These are phyloP conservation scores for Osmanthus fragrans DNA, from an alignment of 257 asterid genomes.

Conservation along the genomic window DNA sequence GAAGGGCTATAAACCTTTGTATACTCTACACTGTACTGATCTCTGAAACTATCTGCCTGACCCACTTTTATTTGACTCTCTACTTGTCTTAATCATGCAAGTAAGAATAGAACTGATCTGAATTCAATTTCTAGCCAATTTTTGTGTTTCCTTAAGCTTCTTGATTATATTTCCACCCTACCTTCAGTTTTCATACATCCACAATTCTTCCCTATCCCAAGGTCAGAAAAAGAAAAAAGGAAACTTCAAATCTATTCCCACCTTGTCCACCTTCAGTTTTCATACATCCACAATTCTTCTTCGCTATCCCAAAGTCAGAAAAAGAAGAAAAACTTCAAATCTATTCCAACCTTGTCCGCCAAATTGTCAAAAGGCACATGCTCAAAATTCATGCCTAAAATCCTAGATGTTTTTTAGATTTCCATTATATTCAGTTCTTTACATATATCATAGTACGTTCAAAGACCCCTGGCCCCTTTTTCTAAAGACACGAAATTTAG, in stretches of 20 bases:
- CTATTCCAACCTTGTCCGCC: background rate
- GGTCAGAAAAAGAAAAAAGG: background rate
- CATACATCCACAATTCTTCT: background rate
- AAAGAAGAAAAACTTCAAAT: background rate
- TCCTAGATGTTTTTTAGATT: background rate
- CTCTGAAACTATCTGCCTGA: no score
- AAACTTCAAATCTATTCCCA: background rate
- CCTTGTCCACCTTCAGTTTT: no score
- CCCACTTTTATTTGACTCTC: background rate
- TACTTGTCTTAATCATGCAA: background rate
- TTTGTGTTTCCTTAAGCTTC: background rate
- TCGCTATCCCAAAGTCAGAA: background rate
- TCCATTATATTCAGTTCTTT: background rate
- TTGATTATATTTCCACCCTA: background rate
- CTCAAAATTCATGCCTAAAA: background rate
- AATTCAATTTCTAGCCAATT: background rate
- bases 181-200: background rate
- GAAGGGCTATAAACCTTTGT: background rate
- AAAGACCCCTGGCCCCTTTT: background rate
- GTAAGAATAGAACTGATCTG: background rate
- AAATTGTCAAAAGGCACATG: background rate
- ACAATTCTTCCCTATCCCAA: background rate
- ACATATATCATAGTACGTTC: background rate
- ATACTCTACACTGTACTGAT: background rate
- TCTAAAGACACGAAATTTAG: background rate